Evolutionary conservation across 352 stramenopile genomes (phyloP).

Genomic region (Globisporangium emineosum): DNA sequence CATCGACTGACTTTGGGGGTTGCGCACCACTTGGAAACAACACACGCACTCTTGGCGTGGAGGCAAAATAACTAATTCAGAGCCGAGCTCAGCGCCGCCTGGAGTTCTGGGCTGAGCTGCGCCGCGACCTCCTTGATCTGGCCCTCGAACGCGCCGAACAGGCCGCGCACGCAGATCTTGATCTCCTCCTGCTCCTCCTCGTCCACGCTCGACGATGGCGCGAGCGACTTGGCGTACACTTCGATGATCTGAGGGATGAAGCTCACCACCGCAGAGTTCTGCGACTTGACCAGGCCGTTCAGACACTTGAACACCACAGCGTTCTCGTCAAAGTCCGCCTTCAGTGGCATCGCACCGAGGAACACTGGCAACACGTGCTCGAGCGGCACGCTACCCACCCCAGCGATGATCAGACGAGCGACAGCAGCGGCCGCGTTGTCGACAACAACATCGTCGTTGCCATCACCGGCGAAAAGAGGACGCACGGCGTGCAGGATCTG

Average conservation of each 20-base stretch:
- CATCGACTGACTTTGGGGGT: background rate
- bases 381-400: constrained; percentile 78
- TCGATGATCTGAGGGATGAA: constrained; percentile 73
- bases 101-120: constrained; percentile 68
- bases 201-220: constrained; percentile 56
- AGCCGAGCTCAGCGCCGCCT: constrained; percentile 59
- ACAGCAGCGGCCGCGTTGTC: constrained; percentile 95
- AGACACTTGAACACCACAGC: constrained; percentile 94
- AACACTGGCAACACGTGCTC: constrained; percentile 93
- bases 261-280: constrained; percentile 77
- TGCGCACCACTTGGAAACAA: background rate
- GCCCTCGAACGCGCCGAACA: constrained; percentile 63
- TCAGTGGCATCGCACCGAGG: constrained; percentile 91
- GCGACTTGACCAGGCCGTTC: constrained; percentile 89
- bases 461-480: constrained; percentile 88
- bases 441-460: constrained; percentile 84
- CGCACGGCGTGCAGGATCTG: constrained; percentile 90
- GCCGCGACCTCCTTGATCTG: constrained; percentile 80
- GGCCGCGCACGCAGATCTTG: constrained; percentile 58
- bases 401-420: constrained; percentile 91
- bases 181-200: constrained; percentile 76
- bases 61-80: constrained; percentile 40
- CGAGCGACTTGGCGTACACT: constrained; percentile 78
- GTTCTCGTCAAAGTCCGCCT: constrained; percentile 96
- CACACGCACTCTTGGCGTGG: background rate